These are phyloP conservation scores for Candida maris DNA, from an alignment of 805 yeast genomes.

Conservation along the genomic window DNA sequence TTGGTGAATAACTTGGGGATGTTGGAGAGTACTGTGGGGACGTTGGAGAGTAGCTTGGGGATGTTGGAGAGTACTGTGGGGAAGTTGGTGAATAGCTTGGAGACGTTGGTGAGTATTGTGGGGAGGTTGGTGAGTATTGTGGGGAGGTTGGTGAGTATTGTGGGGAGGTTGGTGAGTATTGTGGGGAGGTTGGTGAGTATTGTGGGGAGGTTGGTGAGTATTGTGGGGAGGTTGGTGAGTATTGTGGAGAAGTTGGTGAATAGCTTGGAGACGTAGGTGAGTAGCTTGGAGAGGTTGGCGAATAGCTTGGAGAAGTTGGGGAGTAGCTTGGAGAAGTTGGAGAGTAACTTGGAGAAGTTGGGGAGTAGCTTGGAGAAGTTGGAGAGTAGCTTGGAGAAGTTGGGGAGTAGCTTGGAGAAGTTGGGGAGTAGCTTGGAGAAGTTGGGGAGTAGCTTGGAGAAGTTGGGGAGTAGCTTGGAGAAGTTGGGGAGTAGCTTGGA, in stretches of 20 bases:
- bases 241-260: slow-evolving; percentile 69
- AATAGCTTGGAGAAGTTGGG: slow-evolving; percentile 68
- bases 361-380: slow-evolving; percentile 56
- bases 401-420: slow-evolving; percentile 75
- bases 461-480: slow-evolving; percentile 71
- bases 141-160: slow-evolving; percentile 78
- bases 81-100: slow-evolving; percentile 68
- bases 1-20: slow-evolving; percentile 61
- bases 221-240: slow-evolving; percentile 75
- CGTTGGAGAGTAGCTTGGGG: slow-evolving; percentile 73
- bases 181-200: slow-evolving; percentile 66
- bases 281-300: slow-evolving; percentile 77
- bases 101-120: slow-evolving; percentile 63
- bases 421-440: slow-evolving; percentile 63
- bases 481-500: slow-evolving; percentile 51
- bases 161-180: slow-evolving; percentile 73
- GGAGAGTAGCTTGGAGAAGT: slow-evolving; percentile 65
- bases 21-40: slow-evolving; percentile 67
- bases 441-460: slow-evolving; percentile 71
- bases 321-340: slow-evolving; percentile 81
- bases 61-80: slow-evolving; percentile 74
- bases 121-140: slow-evolving; percentile 67
- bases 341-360: slow-evolving; percentile 65
- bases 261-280: slow-evolving; percentile 81
- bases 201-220: slow-evolving; percentile 69